Evolutionary conservation across 1,284 basidiomycete genomes (phyloP).

Genomic region (Marasmius fiardii): DNA sequence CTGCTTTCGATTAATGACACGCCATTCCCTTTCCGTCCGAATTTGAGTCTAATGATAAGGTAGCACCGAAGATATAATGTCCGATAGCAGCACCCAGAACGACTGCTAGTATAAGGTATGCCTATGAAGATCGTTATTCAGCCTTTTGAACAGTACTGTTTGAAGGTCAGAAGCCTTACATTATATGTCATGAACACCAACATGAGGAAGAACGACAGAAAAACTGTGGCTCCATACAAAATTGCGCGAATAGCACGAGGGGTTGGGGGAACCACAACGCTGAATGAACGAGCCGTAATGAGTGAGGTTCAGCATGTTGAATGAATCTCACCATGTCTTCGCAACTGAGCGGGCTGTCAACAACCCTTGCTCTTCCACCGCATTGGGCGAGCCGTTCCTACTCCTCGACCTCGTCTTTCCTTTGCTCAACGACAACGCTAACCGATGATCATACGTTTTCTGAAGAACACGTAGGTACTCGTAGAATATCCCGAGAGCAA

Average conservation of each 20-base stretch:
- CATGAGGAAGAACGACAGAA: conserved; percentile 85
- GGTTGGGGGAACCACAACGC: conserved; percentile 44
- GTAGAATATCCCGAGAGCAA: conserved; percentile 63
- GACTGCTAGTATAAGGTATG: conserved; percentile 73
- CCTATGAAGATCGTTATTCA: conserved; percentile 37
- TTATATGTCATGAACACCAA: conserved; percentile 88
- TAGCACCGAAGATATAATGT: conserved; percentile 65
- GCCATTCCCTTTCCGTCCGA: conserved; percentile 59
- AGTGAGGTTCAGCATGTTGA: background rate
- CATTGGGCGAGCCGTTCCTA: conserved; percentile 36
- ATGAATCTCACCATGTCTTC: conserved; percentile 40
- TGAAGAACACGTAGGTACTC: conserved; percentile 70
- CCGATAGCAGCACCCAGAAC: conserved; percentile 70
- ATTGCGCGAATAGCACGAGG: conserved; percentile 55
- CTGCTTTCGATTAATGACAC: conserved; percentile 33
- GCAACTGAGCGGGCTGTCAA: conserved; percentile 40
- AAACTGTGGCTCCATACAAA: conserved; percentile 64
- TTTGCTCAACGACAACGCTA: conserved; percentile 51
- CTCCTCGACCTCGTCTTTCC: conserved; percentile 39
- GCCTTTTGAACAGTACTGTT: conserved; percentile 4
- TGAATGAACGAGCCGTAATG: conserved; percentile 19
- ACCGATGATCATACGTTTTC: conserved; percentile 51
- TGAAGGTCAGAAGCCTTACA: conserved; percentile 36
- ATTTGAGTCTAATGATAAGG: conserved; percentile 51
- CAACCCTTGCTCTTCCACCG: conserved; percentile 50